A percentile compares a stretch with the other conserved stretches of the same genome.
Evolutionary conservation across 2,329 filamentous ascomycete species (phyloP).

Genomic region (Aspergillus floridensis): DNA sequence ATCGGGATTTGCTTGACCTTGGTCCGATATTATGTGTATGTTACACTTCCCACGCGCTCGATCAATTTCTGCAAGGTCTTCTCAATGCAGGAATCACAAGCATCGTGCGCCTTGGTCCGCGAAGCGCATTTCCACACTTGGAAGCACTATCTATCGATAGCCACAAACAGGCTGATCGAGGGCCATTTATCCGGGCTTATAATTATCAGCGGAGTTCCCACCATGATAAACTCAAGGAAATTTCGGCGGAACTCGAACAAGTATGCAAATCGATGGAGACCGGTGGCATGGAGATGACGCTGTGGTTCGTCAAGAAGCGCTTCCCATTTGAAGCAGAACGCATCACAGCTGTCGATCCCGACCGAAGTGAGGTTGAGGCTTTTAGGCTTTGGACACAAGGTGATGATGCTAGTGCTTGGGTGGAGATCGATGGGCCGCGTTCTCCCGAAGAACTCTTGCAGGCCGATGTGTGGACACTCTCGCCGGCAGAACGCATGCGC

Average conservation of each 20-base stretch:
- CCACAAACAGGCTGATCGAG: background rate
- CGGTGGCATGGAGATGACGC: background rate
- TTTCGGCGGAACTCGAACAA: background rate
- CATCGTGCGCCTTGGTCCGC: conserved; percentile 9
- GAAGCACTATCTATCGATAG: background rate
- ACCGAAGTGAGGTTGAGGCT: background rate
- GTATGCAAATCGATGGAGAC: background rate
- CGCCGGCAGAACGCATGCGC: background rate
- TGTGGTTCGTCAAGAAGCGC: background rate
- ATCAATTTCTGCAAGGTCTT: conserved; percentile 10
- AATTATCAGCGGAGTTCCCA: background rate
- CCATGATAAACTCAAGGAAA: background rate
- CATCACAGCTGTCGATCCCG: background rate
- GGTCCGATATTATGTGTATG: conserved; percentile 10
- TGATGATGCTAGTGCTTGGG: background rate
- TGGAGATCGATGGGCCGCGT: background rate
- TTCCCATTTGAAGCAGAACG: background rate
- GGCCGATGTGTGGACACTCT: background rate
- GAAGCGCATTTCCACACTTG: background rate
- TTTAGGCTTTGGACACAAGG: background rate
- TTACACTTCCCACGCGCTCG: conserved; percentile 12
- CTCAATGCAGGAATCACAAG: background rate
- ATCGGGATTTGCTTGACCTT: background rate
- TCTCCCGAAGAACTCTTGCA: background rate
- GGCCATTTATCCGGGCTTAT: background rate